These are phyloP conservation scores for Xylaria flabelliformis DNA, from an alignment of 495 filamentous ascomycete species.

Conservation along the genomic window DNA sequence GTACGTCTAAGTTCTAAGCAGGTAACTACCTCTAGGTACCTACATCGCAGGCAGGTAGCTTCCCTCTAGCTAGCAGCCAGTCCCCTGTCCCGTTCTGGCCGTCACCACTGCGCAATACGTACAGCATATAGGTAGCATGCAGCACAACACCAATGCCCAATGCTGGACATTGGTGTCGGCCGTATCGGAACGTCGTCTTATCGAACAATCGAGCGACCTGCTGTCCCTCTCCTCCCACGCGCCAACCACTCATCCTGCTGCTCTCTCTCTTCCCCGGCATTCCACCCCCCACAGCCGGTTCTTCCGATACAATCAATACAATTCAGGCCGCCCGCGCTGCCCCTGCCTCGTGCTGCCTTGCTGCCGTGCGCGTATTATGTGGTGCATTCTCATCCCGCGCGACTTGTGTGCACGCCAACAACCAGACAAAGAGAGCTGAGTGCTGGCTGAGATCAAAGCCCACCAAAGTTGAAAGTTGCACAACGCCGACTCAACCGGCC, in stretches of 20 bases:
- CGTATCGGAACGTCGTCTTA: constrained; percentile 19
- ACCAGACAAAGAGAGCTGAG: not conserved
- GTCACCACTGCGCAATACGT: constrained; percentile 18
- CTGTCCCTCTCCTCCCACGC: not conserved
- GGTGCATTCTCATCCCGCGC: constrained; percentile 9
- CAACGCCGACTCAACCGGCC: constrained; percentile 5
- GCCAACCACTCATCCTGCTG: constrained; percentile 1
- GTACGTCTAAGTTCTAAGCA: not conserved
- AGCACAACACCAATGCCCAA: constrained; percentile 3
- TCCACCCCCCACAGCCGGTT: constrained; percentile 20
- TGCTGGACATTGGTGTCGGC: constrained; percentile 9
- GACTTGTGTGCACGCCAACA: constrained; percentile 17
- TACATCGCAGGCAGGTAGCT: not conserved
- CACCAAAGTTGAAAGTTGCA: constrained; percentile 13
- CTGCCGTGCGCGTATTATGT: not conserved
- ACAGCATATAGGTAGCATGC: not conserved
- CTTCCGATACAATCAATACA: constrained; percentile 14
- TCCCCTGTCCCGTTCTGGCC: not conserved
- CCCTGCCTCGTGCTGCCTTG: not conserved
- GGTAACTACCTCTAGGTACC: not conserved
- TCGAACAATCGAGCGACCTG: constrained; percentile 5
- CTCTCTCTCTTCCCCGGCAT: constrained; percentile 6
- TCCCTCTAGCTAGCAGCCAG: not conserved
- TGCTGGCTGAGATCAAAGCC: not conserved
- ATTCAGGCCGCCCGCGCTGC: not conserved